Base-by-base conservation (phyloP, 805 yeast genomes). In the Kurtzmaniella fragi region DNA sequence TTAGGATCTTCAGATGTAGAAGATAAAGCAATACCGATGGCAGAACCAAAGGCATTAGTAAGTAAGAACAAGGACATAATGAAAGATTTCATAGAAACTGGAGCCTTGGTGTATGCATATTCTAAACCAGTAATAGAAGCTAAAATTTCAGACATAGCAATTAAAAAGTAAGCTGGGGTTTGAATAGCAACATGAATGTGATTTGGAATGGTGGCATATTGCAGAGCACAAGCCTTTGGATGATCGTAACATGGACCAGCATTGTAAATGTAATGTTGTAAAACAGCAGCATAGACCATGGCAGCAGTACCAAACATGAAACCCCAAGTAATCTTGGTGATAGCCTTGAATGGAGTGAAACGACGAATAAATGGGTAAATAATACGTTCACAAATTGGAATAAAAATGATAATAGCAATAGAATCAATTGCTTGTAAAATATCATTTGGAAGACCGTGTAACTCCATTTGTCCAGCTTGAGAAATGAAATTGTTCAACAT, bases 41-140 rank as follows among this genome's bases (percentile, higher is more conserved):
- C 88, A 17, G 91, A 74, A 42, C 93, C 89, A 37, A 82, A 51
- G n/a, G 95, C 93, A 48, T 71, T 80, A 31, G 84, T 82, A 41
- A 84, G 63, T 53, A 85, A 69, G 68, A 80, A 84, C 37, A 79
- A 45, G 12, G 82, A 71, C 80, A 78, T 78, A 51, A 79, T 73
- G 54, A 79, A 74, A 12, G 83, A 74, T 59, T 77, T 78, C 84
- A 79, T 78, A 36, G 73, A 63, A 7, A 71, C 72, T 31, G 93
- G 93, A 5, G 93, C 91, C 65, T 84, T 82, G 20, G 89, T 79
- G 64, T 82, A 85, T 14, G 95, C 95, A 55, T 82, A 84, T 64
- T 85, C 93, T 49, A 82, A 74, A 50, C 91, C 93, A 16, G 93
- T 84, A 50, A 84, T 77, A 38, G 85, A 81, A 26, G 90, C 89